These are phyloP conservation scores for Cercophora sp. DNA, from an alignment of 495 filamentous ascomycete genomes.

Conservation along the genomic window DNA sequence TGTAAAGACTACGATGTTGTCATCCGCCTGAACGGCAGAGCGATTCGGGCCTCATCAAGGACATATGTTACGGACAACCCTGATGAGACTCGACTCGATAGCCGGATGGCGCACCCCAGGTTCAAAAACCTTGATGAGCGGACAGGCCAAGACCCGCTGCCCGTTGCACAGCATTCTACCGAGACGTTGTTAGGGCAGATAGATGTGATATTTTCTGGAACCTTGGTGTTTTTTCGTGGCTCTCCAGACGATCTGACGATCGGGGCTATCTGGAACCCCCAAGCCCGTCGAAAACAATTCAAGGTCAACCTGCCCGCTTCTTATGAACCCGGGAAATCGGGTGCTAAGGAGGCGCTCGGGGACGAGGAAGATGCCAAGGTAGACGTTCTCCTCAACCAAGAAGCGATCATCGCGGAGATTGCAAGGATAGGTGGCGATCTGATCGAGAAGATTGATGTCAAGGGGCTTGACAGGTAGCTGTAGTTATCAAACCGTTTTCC, in stretches of 20 bases:
- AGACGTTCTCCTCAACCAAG: conserved; percentile 63
- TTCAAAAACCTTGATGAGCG: conserved; percentile 71
- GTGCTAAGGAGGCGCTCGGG: not conserved
- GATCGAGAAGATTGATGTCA: conserved; percentile 51
- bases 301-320: conserved; percentile 67
- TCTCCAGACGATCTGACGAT: conserved; percentile 53
- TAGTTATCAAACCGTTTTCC: too few relatives aligned
- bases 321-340: conserved; percentile 48
- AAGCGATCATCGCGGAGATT: conserved; percentile 78
- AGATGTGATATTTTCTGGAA: conserved; percentile 54
- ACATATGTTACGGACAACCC: conserved; percentile 26
- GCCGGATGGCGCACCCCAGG: conserved; percentile 21
- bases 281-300: conserved; percentile 51
- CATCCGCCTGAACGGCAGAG: conserved; percentile 60
- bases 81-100: conserved; percentile 1
- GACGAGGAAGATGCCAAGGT: conserved; percentile 19
- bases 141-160: conserved; percentile 31
- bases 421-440: conserved; percentile 60
- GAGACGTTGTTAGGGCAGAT: conserved; percentile 57
- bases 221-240: conserved; percentile 72
- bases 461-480: too few relatives aligned
- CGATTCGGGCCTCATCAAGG: conserved; percentile 24
- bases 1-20: conserved; percentile 81
- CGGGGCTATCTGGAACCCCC: conserved; percentile 80
- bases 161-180: conserved; percentile 47